Conservation (phyloP, 1,284 basidiomycete species). For the Apiotrichum gracile region DNA sequence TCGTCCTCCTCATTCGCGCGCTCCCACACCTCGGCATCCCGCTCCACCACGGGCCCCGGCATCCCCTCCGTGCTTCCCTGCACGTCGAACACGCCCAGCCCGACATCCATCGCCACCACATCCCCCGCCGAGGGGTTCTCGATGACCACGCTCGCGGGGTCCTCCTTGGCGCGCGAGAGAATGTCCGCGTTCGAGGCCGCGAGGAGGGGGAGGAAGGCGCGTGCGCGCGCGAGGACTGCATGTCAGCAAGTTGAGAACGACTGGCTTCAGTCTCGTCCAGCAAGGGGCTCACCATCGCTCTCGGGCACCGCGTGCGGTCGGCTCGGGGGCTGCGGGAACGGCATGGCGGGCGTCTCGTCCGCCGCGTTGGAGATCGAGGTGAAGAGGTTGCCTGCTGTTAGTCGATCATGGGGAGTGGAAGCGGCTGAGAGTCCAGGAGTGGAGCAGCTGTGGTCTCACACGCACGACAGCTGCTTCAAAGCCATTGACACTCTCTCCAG, state of each 20-base stretch:
- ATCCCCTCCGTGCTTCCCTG: conserved; percentile 5
- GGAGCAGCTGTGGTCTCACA: no score
- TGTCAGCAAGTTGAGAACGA: neutral
- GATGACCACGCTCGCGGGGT: conserved; percentile 29
- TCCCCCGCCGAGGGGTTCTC: conserved; percentile 3
- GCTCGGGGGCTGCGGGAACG: neutral
- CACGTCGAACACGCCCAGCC: conserved; percentile 40
- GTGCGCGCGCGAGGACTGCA: conserved; percentile 29
- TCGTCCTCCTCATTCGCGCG: conserved; percentile 1
- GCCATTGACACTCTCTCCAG: no score
- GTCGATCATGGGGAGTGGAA: neutral
- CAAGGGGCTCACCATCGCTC: conserved; percentile 16
- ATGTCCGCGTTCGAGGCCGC: conserved; percentile 30
- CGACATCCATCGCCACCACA: conserved; percentile 26
- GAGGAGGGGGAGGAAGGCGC: conserved; percentile 37
- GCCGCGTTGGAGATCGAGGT: neutral
- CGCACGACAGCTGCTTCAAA: no score
- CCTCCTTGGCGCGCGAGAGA: conserved; percentile 15
- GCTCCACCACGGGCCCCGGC: conserved; percentile 22
- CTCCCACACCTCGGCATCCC: conserved; percentile 9
- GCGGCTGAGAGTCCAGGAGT: neutral
- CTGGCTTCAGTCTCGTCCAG: no score
- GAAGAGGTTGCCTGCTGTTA: conserved; percentile 15
- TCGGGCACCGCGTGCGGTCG: conserved; percentile 11
- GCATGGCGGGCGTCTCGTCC: neutral